Conservation (phyloP, 331 rosid genomes). For the Malus hybrid region DNA sequence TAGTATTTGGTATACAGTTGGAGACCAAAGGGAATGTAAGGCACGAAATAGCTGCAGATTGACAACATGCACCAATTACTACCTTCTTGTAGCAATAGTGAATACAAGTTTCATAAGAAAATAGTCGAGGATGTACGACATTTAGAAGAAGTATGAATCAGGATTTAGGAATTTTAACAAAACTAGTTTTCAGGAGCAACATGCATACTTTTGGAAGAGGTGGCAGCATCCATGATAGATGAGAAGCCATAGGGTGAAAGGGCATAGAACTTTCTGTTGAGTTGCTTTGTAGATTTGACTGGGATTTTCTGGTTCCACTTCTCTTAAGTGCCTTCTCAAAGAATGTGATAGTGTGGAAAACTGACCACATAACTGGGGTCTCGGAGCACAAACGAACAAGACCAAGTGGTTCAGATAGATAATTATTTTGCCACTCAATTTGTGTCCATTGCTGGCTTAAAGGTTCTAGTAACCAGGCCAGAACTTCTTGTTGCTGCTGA, state of each 20-base stretch:
- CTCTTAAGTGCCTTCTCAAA: constrained; percentile 99
- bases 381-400: constrained; percentile 70
- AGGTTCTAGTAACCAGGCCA: constrained; percentile 90
- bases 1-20: constrained; percentile 55
- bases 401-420: constrained; percentile 80
- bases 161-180: constrained; percentile 16
- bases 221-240: constrained; percentile 90
- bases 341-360: constrained; percentile 83
- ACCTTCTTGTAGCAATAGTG: constrained; percentile 4
- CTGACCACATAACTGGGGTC: constrained; percentile 79
- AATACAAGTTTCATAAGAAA: not conserved
- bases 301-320: constrained; percentile 76
- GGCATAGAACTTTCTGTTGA: constrained; percentile 39
- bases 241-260: constrained; percentile 80
- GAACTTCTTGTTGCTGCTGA: constrained; percentile 97
- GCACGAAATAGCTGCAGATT: constrained; percentile 71
- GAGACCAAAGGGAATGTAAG: constrained; percentile 90
- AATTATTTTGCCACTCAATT: constrained; percentile 83
- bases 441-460: constrained; percentile 84
- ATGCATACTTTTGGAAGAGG: constrained; percentile 87
- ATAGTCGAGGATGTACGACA: constrained; percentile 4
- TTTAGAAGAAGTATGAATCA: constrained; percentile 9
- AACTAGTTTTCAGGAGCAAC: constrained; percentile 12
- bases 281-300: constrained; percentile 44
- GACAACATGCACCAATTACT: constrained; percentile 14